phyloP scores from a whole-genome alignment of 2,329 filamentous ascomycete species.

The Cryphonectria parasitica region DNA sequence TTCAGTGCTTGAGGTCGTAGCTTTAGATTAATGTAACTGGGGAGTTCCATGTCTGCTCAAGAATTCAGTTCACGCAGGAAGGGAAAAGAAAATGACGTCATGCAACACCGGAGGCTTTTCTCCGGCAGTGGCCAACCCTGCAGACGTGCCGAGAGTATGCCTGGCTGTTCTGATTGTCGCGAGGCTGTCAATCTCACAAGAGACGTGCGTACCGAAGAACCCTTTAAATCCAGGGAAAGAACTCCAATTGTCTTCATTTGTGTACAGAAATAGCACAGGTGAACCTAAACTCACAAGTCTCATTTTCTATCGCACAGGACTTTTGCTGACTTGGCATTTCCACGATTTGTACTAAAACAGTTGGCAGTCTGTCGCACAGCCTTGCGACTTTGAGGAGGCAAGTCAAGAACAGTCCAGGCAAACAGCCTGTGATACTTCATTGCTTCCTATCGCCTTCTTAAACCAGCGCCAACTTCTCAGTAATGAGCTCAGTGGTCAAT shows the following conservation, averaged over 20 bases:
- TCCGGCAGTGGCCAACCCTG: fast-evolving
- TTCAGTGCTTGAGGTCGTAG: background rate
- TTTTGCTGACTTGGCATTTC: too few species aligned
- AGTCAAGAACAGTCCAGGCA: background rate
- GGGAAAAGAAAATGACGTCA: background rate
- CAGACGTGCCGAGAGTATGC: too few species aligned
- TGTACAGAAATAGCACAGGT: too few species aligned
- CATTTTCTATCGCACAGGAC: too few species aligned
- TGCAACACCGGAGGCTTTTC: background rate
- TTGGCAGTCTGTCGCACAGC: background rate
- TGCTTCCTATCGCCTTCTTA: background rate
- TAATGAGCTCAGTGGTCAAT: background rate
- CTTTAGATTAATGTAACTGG: background rate
- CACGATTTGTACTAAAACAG: too few species aligned
- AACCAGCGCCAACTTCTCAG: background rate
- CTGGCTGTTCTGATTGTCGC: background rate
- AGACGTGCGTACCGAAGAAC: background rate
- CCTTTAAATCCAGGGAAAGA: background rate
- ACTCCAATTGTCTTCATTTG: too few species aligned
- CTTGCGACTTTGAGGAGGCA: background rate
- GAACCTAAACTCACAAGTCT: too few species aligned
- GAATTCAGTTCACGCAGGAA: background rate
- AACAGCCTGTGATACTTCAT: background rate
- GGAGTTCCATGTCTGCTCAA: too few species aligned
- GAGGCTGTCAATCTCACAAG: background rate